These are phyloP conservation scores for Bothriochloa decipiens DNA, from an alignment of 176 grass and related monocot genomes.

Conservation along the genomic window DNA sequence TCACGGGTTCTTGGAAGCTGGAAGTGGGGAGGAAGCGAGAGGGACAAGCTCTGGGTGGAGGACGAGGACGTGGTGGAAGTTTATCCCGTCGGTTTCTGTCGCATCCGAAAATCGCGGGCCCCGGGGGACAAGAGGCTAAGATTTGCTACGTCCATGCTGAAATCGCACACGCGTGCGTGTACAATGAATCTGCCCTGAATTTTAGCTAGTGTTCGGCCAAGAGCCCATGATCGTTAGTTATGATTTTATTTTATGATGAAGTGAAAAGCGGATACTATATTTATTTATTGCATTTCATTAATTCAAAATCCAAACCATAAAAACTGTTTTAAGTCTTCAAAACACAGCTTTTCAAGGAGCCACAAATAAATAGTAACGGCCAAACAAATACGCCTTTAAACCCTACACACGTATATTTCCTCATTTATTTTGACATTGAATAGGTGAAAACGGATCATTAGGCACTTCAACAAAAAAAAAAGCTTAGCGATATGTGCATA, in stretches of 20 bases:
- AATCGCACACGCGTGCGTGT: not conserved
- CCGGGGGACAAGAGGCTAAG: not conserved
- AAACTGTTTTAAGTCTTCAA: not conserved
- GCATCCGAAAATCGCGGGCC: not conserved
- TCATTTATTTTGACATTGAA: not conserved
- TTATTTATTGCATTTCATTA: not conserved
- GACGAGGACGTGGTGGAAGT: conserved; percentile 6
- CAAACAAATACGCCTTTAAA: not conserved
- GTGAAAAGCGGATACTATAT: too few species aligned
- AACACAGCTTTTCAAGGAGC: not conserved
- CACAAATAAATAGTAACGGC: not conserved
- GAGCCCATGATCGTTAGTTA: too few species aligned
- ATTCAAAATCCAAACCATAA: not conserved
- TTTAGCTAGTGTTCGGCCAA: not conserved
- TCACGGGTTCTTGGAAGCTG: conserved; percentile 37
- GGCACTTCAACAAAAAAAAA: too few species aligned
- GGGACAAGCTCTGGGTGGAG: not conserved
- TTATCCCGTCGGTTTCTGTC: conserved; percentile 32
- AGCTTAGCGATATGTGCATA: too few species aligned
- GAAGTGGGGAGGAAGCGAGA: conserved; percentile 33
- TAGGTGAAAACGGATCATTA: not conserved
- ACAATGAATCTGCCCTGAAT: not conserved
- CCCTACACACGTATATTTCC: too few species aligned
- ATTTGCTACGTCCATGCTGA: not conserved
- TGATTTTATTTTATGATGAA: too few species aligned